phyloP scores from a whole-genome alignment of 495 filamentous ascomycete genomes.

The Aspergillus cristatus region DNA sequence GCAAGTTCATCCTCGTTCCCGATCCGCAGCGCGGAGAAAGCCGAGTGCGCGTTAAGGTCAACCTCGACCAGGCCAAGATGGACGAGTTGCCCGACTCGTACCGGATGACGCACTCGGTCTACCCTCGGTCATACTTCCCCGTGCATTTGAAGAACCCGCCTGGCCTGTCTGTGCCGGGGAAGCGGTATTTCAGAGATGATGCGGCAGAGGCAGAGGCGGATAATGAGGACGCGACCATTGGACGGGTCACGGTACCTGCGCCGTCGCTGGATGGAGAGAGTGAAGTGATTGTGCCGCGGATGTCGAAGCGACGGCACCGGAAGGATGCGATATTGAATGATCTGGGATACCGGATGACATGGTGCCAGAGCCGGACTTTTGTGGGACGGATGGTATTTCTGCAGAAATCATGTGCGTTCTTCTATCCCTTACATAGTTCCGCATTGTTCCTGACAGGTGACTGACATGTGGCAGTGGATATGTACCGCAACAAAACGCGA shows the following conservation, averaged over 20 bases:
- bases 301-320: conserved; percentile 53
- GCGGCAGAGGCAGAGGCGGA: conserved; percentile 38
- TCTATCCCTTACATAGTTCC: not conserved
- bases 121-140: conserved; percentile 80
- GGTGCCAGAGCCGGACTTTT: conserved; percentile 87
- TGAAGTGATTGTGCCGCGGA: conserved; percentile 62
- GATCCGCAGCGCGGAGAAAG: conserved; percentile 61
- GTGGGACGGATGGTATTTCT: conserved; percentile 76
- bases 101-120: conserved; percentile 78
- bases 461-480: conserved; percentile 58
- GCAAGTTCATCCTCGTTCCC: conserved; percentile 94
- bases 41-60: conserved; percentile 78
- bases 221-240: conserved; percentile 37
- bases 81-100: conserved; percentile 92
- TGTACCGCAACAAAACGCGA: conserved; percentile 87
- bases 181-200: conserved; percentile 52
- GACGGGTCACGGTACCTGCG: conserved; percentile 55
- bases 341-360: conserved; percentile 87
- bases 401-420: conserved; percentile 78
- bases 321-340: conserved; percentile 87
- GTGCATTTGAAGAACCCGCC: conserved; percentile 78
- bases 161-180: conserved; percentile 48
- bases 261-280: conserved; percentile 67
- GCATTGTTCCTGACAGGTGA: conserved; percentile 2
- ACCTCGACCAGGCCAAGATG: conserved; percentile 79